Evolutionary conservation across 202 grass and related monocot species (phyloP).

Genomic region (Hordeum pubiflorum): DNA sequence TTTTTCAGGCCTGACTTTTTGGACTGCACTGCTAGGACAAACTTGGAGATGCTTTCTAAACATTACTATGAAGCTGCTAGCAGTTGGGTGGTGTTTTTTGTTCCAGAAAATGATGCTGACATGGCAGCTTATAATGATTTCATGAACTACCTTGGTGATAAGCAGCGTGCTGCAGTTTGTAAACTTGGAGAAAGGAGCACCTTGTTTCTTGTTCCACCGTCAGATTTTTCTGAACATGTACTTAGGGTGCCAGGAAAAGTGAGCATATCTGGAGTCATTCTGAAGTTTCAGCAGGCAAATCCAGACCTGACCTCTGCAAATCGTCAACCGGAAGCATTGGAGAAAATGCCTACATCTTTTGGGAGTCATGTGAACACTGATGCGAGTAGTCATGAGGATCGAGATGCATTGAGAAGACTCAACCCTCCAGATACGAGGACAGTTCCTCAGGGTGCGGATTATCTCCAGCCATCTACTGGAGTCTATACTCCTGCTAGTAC

Average conservation of each 20-base stretch:
- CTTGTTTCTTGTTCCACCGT: constrained; percentile 90
- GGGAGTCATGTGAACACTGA: constrained; percentile 18
- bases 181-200: constrained; percentile 79
- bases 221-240: constrained; percentile 87
- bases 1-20: constrained; percentile 70
- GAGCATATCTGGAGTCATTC: constrained; percentile 87
- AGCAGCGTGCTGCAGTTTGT: constrained; percentile 84
- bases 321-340: constrained; percentile 26
- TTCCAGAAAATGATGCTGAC: constrained; percentile 81
- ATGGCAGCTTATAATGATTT: constrained; percentile 92
- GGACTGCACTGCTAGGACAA: constrained; percentile 84
- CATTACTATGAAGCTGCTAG: constrained; percentile 83
- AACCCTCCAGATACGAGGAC: constrained; percentile 36
- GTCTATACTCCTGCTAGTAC: constrained; percentile 23
- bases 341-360: constrained; percentile 18
- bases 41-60: constrained; percentile 81
- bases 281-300: constrained; percentile 74
- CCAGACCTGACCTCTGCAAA: constrained; percentile 44
- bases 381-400: constrained; percentile 24
- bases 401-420: constrained; percentile 27
- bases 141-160: constrained; percentile 93
- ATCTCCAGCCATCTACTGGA: constrained; percentile 33
- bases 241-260: constrained; percentile 88
- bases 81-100: constrained; percentile 96
- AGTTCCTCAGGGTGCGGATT: constrained; percentile 36